Conservation (phyloP, 257 asterid species). For the Mentha longifolia region DNA sequence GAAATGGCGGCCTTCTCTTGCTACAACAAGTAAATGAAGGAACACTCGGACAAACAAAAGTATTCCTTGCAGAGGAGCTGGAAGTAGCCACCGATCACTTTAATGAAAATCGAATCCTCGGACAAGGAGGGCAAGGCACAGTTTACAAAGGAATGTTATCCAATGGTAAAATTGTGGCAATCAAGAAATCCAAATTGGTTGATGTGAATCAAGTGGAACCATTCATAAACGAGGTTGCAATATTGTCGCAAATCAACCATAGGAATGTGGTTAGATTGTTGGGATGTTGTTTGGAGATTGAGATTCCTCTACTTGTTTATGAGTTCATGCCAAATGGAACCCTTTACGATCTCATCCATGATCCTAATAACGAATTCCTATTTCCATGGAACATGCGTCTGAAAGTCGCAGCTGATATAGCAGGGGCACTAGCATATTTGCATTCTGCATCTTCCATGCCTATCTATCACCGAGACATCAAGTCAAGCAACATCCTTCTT, state of each 20-base stretch:
- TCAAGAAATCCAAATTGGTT: constrained; percentile 27
- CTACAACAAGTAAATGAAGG: not conserved
- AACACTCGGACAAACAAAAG: constrained; percentile 8
- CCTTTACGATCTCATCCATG: constrained; percentile 25
- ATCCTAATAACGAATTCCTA: not conserved
- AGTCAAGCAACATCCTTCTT: constrained; percentile 35
- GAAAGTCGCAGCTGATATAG: constrained; percentile 24
- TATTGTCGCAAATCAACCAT: constrained; percentile 35
- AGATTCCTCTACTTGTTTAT: constrained; percentile 22
- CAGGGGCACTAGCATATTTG: constrained; percentile 30
- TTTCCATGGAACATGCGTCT: constrained; percentile 25
- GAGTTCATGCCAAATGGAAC: constrained; percentile 31
- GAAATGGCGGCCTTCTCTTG: constrained; percentile 19
- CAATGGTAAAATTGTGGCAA: constrained; percentile 27
- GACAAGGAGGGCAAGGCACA: constrained; percentile 34
- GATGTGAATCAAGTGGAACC: constrained; percentile 23
- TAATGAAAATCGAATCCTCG: constrained; percentile 17
- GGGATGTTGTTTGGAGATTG: constrained; percentile 33
- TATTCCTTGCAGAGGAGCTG: not conserved
- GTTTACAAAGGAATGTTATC: constrained; percentile 34
- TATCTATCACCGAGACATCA: constrained; percentile 37
- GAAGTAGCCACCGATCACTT: constrained; percentile 26
- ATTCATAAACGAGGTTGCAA: constrained; percentile 34
- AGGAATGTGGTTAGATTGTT: constrained; percentile 32
- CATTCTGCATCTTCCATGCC: constrained; percentile 33